Evolutionary conservation across 495 filamentous ascomycete genomes (phyloP).

Genomic region (Penicillium canariense): DNA sequence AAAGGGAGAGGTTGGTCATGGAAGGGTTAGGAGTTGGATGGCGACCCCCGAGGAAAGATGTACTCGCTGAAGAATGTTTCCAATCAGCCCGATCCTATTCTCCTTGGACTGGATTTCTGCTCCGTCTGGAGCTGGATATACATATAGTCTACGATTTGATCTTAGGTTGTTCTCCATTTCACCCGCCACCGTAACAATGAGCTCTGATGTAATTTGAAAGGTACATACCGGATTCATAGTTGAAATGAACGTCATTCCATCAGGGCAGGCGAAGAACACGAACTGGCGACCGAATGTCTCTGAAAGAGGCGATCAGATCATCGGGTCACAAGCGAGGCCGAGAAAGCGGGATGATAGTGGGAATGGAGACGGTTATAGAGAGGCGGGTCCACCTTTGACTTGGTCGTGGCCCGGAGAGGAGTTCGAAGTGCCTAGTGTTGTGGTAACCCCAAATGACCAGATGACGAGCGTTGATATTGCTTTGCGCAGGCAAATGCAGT

Average conservation of each 20-base stretch:
- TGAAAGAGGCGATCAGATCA: slow-evolving; percentile 56
- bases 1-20: slow-evolving; percentile 80
- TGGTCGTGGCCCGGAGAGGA: slow-evolving; percentile 20
- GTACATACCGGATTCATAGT: too few relatives aligned
- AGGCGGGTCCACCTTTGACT: slow-evolving; percentile 45
- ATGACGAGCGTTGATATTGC: slow-evolving; percentile 2
- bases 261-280: too few relatives aligned
- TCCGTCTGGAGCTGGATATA: too few relatives aligned
- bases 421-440: slow-evolving; percentile 5
- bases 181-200: too few relatives aligned
- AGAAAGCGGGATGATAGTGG: slow-evolving; percentile 55
- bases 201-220: too few relatives aligned
- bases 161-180: too few relatives aligned
- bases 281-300: slow-evolving; percentile 56
- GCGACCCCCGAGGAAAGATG: slow-evolving; percentile 71
- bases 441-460: slow-evolving; percentile 5
- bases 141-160: too few relatives aligned
- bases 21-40: slow-evolving; percentile 72
- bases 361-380: slow-evolving; percentile 51
- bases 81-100: too few relatives aligned
- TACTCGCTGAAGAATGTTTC: slow-evolving; percentile 47
- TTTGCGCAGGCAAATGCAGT: slow-evolving; percentile 1
- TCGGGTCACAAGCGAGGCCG: slow-evolving; percentile 58
- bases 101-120: too few relatives aligned
- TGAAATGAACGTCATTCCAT: too few relatives aligned